Evolutionary conservation across 352 stramenopile species (phyloP).

Genomic region (Globisporangium lucens): DNA sequence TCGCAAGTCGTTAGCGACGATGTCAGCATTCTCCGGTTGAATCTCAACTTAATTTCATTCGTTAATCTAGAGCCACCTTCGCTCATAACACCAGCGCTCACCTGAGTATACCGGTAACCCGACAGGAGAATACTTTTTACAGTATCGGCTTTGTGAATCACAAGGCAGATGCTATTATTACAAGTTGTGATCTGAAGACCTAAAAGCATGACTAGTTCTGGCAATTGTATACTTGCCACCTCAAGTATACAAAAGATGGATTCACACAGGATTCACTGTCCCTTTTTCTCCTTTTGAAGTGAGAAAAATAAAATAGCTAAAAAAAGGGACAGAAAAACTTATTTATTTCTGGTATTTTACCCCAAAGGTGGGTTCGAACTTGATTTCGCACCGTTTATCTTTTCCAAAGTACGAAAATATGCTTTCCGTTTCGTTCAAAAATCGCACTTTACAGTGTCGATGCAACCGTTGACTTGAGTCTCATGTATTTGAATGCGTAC

Average conservation of each 20-base stretch:
- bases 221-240: background rate
- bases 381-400: background rate
- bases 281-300: background rate
- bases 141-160: no score
- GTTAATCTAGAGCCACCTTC: background rate
- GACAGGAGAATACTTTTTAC: background rate
- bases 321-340: background rate
- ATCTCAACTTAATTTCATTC: background rate
- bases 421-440: background rate
- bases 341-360: slow-evolving; percentile 8
- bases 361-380: background rate
- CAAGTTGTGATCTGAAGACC: no score
- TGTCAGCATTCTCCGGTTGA: background rate
- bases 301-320: no score
- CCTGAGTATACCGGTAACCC: background rate
- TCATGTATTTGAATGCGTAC: background rate
- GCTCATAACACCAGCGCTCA: background rate
- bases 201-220: no score
- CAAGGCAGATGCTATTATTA: no score
- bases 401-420: background rate
- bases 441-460: background rate
- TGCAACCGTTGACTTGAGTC: background rate
- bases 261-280: background rate
- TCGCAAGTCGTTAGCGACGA: background rate
- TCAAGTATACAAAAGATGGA: slow-evolving; percentile 1